Percentiles rank a stretch among this genome's conserved stretches.
Evolutionary conservation across 345 rosid species (phyloP).

Genomic region (Aquilaria malaccensis): DNA sequence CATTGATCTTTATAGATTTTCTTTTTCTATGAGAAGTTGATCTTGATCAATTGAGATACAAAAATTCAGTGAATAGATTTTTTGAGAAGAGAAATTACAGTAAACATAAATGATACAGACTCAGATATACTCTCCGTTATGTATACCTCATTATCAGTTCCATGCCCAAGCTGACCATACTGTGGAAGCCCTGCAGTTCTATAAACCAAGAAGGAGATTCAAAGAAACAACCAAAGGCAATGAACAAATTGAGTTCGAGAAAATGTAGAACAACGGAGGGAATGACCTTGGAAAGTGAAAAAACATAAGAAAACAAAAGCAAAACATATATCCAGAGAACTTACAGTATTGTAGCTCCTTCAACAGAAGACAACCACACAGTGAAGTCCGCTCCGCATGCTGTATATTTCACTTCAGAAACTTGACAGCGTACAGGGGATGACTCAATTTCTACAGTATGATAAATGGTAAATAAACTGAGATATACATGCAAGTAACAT

Average conservation of each 20-base stretch:
- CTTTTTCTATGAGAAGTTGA: no score
- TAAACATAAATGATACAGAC: not conserved
- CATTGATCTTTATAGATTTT: no score
- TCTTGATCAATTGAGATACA: not conserved
- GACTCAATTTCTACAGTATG: conserved; percentile 54
- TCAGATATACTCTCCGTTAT: not conserved
- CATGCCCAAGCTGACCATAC: conserved; percentile 99
- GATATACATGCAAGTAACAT: no score
- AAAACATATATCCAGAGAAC: conserved; percentile 41
- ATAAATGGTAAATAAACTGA: conserved; percentile 5
- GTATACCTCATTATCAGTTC: conserved; percentile 91
- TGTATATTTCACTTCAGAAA: conserved; percentile 63
- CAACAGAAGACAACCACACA: conserved; percentile 80
- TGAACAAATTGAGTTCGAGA: no score
- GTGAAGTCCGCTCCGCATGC: conserved; percentile 97
- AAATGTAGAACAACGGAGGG: not conserved
- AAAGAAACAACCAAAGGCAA: not conserved
- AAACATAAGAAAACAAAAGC: conserved; percentile 12
- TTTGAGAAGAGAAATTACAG: not conserved
- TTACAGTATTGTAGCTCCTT: conserved; percentile 94
- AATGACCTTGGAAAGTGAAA: not conserved
- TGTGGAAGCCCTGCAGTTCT: conserved; percentile 99
- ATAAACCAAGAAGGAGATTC: conserved; percentile 23
- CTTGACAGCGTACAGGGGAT: conserved; percentile 74
- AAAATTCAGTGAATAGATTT: not conserved